A percentile compares a stretch with the other conserved stretches of the same genome.
Evolutionary conservation across 129 eudicot species (phyloP).

Genomic region (Centrapalus pauciflorus): DNA sequence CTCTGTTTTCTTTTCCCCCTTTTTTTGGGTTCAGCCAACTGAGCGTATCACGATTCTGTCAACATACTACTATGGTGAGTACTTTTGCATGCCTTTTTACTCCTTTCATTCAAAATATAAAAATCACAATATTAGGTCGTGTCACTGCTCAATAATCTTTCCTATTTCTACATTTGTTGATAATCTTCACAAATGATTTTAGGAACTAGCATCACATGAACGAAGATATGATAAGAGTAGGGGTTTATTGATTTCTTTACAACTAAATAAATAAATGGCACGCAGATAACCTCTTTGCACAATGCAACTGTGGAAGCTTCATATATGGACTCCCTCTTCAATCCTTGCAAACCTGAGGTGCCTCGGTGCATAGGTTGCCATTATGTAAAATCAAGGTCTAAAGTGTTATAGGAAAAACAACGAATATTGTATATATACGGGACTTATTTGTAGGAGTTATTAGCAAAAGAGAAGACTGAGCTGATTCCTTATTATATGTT

Average conservation of each 20-base stretch:
- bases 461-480: background rate
- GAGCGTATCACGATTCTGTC: constrained; percentile 89
- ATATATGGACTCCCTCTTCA: background rate
- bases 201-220: background rate
- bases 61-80: constrained; percentile 90
- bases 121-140: background rate
- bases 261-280: background rate
- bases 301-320: background rate
- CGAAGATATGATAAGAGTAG: background rate
- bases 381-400: background rate
- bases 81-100: constrained; percentile 1
- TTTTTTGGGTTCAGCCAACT: constrained; percentile 52
- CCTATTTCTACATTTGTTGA: background rate
- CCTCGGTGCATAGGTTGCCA: background rate
- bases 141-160: background rate
- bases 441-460: background rate
- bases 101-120: background rate
- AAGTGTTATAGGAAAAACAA: background rate
- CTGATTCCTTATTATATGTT: background rate
- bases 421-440: background rate
- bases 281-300: background rate
- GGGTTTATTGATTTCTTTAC: constrained; percentile 8
- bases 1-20: background rate
- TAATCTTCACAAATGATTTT: background rate
- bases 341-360: background rate